Percentiles rank a stretch among this genome's conserved stretches.
Conservation (phyloP, 352 stramenopile species). For the Phytophthora pistaciae region DNA sequence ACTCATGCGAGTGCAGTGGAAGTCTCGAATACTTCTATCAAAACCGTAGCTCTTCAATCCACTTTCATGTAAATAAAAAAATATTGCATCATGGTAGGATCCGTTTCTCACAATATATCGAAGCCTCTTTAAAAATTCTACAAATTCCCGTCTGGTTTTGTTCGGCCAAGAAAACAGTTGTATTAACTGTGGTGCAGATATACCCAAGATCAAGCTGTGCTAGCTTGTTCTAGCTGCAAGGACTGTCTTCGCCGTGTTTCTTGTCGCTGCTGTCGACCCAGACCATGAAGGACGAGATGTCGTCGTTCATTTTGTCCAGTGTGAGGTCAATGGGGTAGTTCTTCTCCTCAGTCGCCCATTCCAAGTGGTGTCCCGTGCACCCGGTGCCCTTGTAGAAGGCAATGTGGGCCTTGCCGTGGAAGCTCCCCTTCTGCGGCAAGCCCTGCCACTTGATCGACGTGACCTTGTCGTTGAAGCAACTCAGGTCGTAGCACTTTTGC, state of each 20-base stretch:
- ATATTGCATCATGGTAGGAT: too few species aligned
- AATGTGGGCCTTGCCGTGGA: slow-evolving; percentile 13
- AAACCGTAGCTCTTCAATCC: too few species aligned
- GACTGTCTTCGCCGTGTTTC: slow-evolving; percentile 9
- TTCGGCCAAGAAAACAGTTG: too few species aligned
- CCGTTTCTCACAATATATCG: too few species aligned
- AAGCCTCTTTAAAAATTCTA: too few species aligned
- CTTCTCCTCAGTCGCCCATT: slow-evolving; percentile 15
- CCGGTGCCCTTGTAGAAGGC: slow-evolving; percentile 8
- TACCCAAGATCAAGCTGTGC: not conserved
- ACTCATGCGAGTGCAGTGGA: not conserved
- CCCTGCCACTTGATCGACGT: slow-evolving; percentile 2
- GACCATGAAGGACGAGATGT: slow-evolving; percentile 16
- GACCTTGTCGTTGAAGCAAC: not conserved
- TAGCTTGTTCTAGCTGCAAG: slow-evolving; percentile 1
- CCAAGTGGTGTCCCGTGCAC: slow-evolving; percentile 3
- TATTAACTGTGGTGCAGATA: too few species aligned
- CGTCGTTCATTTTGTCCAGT: slow-evolving; percentile 15
- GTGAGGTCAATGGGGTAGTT: slow-evolving; percentile 8
- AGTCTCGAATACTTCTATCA: too few species aligned
- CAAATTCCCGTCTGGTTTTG: too few species aligned
- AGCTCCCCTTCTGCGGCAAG: not conserved
- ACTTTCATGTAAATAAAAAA: not conserved
- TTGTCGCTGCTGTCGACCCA: slow-evolving; percentile 1
- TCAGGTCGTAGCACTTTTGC: not conserved